phyloP scores from a whole-genome alignment of 208 protist species.

The Jaenimonas drosophilae region DNA sequence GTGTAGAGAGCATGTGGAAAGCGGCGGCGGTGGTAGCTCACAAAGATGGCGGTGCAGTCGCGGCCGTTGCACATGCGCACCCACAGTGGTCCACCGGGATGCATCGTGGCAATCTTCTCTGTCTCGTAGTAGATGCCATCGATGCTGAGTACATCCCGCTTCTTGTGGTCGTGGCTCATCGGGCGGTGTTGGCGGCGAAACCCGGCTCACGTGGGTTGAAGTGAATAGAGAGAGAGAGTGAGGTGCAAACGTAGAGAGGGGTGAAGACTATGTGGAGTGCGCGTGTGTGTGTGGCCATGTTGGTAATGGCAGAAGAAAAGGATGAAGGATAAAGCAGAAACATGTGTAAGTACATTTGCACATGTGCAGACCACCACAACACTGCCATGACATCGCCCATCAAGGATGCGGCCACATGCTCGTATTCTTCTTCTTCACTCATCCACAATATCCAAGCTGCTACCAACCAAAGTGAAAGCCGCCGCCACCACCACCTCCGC shows the following conservation, averaged over 20 bases:
- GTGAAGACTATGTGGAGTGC: background rate
- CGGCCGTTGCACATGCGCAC: slow-evolving; percentile 63
- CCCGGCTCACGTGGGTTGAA: too few relatives aligned
- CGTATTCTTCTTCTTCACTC: too few relatives aligned
- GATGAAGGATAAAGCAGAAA: background rate
- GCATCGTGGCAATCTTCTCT: slow-evolving; percentile 34
- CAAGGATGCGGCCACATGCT: too few relatives aligned
- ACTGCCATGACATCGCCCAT: too few relatives aligned
- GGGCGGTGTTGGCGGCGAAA: too few relatives aligned
- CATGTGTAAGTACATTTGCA: slow-evolving; percentile 1
- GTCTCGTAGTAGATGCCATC: slow-evolving; percentile 79
- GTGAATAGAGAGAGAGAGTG: background rate
- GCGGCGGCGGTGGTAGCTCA: slow-evolving; percentile 65
- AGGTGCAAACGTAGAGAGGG: background rate
- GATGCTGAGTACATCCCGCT: slow-evolving; percentile 43
- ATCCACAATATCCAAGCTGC: too few relatives aligned
- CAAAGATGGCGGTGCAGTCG: slow-evolving; percentile 58
- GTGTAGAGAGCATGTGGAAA: slow-evolving; percentile 66
- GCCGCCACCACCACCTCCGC: too few relatives aligned
- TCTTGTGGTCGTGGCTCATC: too few relatives aligned
- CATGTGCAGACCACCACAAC: too few relatives aligned
- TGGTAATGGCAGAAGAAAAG: slow-evolving; percentile 3
- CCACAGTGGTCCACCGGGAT: slow-evolving; percentile 62
- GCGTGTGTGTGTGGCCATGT: background rate
- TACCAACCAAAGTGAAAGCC: too few relatives aligned